These are phyloP conservation scores for Chaetomium sp. DNA, from an alignment of 2,329 filamentous ascomycete genomes.

Conservation along the genomic window DNA sequence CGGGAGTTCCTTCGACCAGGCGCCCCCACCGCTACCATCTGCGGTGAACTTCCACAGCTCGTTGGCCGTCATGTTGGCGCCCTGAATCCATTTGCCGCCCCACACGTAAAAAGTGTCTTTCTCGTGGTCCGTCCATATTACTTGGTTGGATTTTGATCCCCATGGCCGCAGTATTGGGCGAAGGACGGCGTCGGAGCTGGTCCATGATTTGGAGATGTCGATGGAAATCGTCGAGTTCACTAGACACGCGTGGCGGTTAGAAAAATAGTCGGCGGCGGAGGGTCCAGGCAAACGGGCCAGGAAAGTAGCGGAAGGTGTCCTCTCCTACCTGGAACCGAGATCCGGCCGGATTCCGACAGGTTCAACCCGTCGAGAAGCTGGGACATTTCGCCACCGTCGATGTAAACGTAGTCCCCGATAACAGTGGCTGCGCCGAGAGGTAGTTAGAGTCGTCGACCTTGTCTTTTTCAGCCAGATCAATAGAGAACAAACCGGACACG, in stretches of 20 bases:
- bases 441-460: no score
- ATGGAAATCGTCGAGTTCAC: conserved; percentile 21
- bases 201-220: conserved; percentile 20
- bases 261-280: background rate
- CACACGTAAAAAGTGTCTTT: conserved; percentile 11
- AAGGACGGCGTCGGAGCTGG: background rate
- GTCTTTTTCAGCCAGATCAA: background rate
- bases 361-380: conserved; percentile 8
- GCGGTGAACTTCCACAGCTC: conserved; percentile 17
- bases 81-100: conserved; percentile 15
- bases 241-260: background rate
- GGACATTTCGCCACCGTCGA: conserved; percentile 18
- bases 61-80: conserved; percentile 3
- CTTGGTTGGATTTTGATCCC: conserved; percentile 4
- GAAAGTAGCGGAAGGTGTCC: background rate
- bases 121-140: conserved; percentile 9
- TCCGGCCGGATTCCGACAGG: background rate
- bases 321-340: background rate
- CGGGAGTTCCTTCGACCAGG: conserved; percentile 6
- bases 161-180: conserved; percentile 5
- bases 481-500: conserved; percentile 4
- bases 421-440: conserved; percentile 8
- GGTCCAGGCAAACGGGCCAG: background rate
- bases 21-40: conserved; percentile 14
- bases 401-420: conserved; percentile 18